Base-by-base conservation (phyloP, 2,329 filamentous ascomycete species). In the Talaromyces islandicus region DNA sequence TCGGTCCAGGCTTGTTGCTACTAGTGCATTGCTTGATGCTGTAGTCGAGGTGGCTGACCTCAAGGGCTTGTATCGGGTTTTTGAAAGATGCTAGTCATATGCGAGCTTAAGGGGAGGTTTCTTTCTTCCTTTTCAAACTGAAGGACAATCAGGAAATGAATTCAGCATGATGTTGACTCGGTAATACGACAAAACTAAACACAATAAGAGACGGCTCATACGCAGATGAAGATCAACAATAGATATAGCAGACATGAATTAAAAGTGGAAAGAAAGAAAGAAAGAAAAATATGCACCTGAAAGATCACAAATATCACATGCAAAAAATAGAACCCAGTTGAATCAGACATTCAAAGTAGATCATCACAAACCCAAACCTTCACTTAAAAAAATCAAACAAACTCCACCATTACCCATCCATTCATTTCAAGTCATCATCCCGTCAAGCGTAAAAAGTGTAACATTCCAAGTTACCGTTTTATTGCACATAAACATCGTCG, bases 1-100 rank as follows among this genome's bases (percentile, higher is more conserved):
- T 70, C 91, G 91, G 72, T 81, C 88, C 5, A 82, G 92, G 60
- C 76, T 99, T 53, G 85, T 97, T 59, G 92, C 91, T 21, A 97
- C 94, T 9, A 88, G 84, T 64, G 81, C 83, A 5, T 76, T 97
- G 68, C 84, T 95, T 76, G 85, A 87, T 56, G 89, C 86, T 0
- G 85, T 96, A 11, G 78, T 96, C 53, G 93, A 99, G 75, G 86
- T 96, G 54, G 93, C 94, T 1, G 91, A 95, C 76, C 75, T 97
- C 61, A 97, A 96, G 74, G 92, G 92, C 0, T 72, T 99, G 60
- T 99, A 99, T 74, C 81, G 90, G 52, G 92, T 97, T 2, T 99
- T 99, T 80, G 94, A 99, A 77, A 81, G 94, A 58, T 97, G 94
- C 73, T 97, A 74, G 41, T 46, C n/a, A 21, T 3, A 19, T n/a